Percentiles rank a stretch among this genome's conserved stretches.
phyloP scores from a whole-genome alignment of 2,329 filamentous ascomycete genomes.

The Xylaria sp. region DNA sequence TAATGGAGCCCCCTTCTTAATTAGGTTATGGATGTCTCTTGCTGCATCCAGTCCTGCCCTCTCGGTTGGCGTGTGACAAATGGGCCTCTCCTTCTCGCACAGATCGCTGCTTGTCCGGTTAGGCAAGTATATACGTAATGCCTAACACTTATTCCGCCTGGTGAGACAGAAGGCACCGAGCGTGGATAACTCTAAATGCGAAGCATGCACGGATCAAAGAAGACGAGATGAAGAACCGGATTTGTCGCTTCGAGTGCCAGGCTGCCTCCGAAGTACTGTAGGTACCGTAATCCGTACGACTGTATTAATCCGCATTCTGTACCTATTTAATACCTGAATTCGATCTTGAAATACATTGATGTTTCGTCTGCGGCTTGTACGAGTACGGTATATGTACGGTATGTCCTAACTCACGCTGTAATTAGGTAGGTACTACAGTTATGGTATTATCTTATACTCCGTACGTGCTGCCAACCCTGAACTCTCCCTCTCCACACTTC shows the following conservation, averaged over 20 bases:
- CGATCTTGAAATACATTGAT: no score
- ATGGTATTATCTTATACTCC: no score
- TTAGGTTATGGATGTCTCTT: not conserved
- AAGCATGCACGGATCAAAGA: not conserved
- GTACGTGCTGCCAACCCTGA: no score
- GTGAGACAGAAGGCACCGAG: not conserved
- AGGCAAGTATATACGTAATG: not conserved
- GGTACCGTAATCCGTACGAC: no score
- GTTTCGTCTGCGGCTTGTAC: not conserved
- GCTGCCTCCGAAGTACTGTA: no score
- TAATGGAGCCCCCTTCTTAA: not conserved
- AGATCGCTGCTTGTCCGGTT: not conserved
- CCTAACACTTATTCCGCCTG: not conserved
- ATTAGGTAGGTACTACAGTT: no score
- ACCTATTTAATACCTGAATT: no score
- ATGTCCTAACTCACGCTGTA: no score
- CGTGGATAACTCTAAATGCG: not conserved
- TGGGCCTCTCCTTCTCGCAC: no score
- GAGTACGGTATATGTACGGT: not conserved
- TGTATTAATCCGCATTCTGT: no score
- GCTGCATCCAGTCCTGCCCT: not conserved
- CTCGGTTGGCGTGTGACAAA: no score
- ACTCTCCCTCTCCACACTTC: not conserved
- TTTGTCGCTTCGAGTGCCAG: not conserved
- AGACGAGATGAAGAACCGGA: not conserved